Conservation (phyloP, 768 basidiomycete species). For the Suillus spraguei region DNA sequence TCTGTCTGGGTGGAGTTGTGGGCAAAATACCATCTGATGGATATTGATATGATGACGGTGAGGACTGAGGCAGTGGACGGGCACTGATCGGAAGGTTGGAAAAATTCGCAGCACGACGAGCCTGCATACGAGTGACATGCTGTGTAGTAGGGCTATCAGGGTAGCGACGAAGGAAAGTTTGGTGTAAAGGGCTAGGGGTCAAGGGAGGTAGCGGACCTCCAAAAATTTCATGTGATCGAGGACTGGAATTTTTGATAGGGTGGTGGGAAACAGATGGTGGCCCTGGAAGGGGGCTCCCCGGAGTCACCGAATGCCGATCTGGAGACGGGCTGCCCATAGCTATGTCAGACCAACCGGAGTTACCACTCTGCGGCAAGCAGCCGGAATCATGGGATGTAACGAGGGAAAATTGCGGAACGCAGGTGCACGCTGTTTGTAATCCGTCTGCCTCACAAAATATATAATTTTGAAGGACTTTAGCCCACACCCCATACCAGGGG, state of each 20-base stretch:
- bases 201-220: not conserved
- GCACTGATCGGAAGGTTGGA: not conserved
- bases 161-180: not conserved
- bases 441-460: slow-evolving; percentile 1
- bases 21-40: not conserved
- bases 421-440: not conserved
- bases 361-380: not conserved
- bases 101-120: not conserved
- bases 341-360: not conserved
- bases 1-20: not conserved
- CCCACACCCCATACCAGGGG: slow-evolving; percentile 9
- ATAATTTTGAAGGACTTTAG: not conserved
- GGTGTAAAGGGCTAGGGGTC: not conserved
- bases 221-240: not conserved
- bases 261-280: not conserved
- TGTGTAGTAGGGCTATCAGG: not conserved
- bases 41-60: not conserved
- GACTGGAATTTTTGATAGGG: not conserved
- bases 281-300: not conserved
- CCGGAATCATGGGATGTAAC: slow-evolving; percentile 3
- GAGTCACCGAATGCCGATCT: not conserved
- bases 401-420: slow-evolving; percentile 1
- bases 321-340: not conserved
- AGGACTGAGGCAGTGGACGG: not conserved
- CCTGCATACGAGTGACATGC: not conserved